These are phyloP conservation scores for Backusella morwellensis DNA, from an alignment of 192 early-diverging fungal genomes.

Conservation along the genomic window DNA sequence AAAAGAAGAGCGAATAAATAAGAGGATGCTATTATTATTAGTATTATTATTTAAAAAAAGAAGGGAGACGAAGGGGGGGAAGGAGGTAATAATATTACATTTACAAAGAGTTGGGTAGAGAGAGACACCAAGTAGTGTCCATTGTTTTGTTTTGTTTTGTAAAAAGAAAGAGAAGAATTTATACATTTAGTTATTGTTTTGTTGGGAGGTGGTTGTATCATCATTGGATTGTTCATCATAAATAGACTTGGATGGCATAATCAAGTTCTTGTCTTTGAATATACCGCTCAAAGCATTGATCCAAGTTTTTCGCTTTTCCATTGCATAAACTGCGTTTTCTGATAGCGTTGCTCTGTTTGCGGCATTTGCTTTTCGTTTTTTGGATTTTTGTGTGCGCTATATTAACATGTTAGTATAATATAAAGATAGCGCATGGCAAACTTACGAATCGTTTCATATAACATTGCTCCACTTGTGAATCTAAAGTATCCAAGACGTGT, in stretches of 20 bases:
- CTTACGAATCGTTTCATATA: conserved; percentile 87
- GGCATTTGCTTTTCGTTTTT: conserved; percentile 63
- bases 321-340: conserved; percentile 61
- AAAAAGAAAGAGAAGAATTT: not conserved
- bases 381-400: conserved; percentile 63
- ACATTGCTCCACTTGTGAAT: conserved; percentile 86
- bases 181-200: not conserved
- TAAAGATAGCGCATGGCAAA: conserved; percentile 3
- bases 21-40: not conserved
- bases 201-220: not conserved
- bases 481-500: conserved; percentile 84
- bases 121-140: not conserved
- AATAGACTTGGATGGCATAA: conserved; percentile 30
- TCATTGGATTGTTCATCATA: conserved; percentile 8
- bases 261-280: conserved; percentile 30
- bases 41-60: conserved; percentile 4
- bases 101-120: not conserved
- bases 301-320: conserved; percentile 66
- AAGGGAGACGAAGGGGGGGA: not conserved
- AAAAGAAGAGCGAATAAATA: conserved; percentile 26
- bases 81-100: not conserved
- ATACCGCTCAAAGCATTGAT: conserved; percentile 63
- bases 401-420: no score
- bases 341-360: conserved; percentile 55
- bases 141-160: not conserved